Percentiles rank a stretch among this genome's conserved stretches.
These are phyloP conservation scores for Arbutus unedo DNA, from an alignment of 148 eudicot genomes.

Conservation along the genomic window DNA sequence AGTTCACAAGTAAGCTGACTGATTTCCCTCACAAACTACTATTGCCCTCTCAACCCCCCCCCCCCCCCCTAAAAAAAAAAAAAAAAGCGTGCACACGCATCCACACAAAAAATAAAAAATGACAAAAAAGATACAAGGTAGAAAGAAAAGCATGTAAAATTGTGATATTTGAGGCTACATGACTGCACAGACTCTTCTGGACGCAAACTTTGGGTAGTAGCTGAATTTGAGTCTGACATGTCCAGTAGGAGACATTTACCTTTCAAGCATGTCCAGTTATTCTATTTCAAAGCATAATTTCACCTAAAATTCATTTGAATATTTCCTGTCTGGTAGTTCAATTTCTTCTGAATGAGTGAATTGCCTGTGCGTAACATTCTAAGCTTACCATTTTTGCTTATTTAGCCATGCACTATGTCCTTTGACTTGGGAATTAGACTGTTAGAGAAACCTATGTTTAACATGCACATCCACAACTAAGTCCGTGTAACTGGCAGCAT, in stretches of 20 bases:
- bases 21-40: background rate
- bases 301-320: background rate
- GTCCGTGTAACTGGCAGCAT: background rate
- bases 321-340: background rate
- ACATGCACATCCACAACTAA: background rate
- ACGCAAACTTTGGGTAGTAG: background rate
- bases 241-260: background rate
- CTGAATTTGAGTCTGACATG: background rate
- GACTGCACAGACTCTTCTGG: background rate
- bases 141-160: background rate
- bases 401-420: background rate
- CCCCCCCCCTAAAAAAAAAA: background rate
- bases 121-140: background rate
- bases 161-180: background rate
- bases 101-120: background rate
- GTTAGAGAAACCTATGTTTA: background rate
- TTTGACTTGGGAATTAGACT: background rate
- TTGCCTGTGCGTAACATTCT: background rate
- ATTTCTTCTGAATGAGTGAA: background rate
- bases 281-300: background rate
- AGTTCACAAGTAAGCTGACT: slow-evolving; percentile 67
- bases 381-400: background rate
- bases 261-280: background rate
- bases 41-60: no score
- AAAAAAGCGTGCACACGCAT: no score